These are phyloP conservation scores for Trichoderma orchidacearum DNA, from an alignment of 495 filamentous ascomycete genomes.

Conservation along the genomic window DNA sequence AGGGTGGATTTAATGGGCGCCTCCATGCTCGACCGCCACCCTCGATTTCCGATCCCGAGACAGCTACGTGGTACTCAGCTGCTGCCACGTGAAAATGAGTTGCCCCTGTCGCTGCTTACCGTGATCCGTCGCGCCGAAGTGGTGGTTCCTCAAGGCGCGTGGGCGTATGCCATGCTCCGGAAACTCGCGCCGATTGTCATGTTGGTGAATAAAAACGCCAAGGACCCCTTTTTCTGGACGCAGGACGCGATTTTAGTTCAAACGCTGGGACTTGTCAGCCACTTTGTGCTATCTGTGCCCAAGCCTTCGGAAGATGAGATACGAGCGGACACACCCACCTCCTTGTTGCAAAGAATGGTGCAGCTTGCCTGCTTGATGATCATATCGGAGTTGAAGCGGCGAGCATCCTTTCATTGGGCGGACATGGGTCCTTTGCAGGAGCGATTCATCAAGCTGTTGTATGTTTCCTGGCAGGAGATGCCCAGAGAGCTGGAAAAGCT, in stretches of 20 bases:
- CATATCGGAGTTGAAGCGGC: background rate
- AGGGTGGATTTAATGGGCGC: background rate
- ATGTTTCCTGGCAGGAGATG: background rate
- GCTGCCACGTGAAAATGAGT: background rate
- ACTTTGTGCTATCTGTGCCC: background rate
- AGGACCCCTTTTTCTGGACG: background rate
- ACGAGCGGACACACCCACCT: background rate
- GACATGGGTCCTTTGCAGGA: background rate
- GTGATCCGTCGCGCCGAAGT: background rate
- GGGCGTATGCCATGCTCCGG: background rate
- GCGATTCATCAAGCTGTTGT: background rate
- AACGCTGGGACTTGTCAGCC: background rate
- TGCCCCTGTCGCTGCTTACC: background rate
- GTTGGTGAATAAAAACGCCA: background rate
- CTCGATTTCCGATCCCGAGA: background rate
- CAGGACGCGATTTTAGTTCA: background rate
- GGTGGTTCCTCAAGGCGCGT: background rate
- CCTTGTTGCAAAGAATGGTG: background rate
- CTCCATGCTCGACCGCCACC: background rate
- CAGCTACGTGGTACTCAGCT: background rate
- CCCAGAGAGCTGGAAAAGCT: background rate
- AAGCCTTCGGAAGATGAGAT: background rate
- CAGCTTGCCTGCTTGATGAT: background rate
- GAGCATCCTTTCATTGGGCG: background rate
- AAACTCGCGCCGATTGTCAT: background rate